phyloP scores from a whole-genome alignment of 2,329 filamentous ascomycete species.

The Fusarium marasasianum region DNA sequence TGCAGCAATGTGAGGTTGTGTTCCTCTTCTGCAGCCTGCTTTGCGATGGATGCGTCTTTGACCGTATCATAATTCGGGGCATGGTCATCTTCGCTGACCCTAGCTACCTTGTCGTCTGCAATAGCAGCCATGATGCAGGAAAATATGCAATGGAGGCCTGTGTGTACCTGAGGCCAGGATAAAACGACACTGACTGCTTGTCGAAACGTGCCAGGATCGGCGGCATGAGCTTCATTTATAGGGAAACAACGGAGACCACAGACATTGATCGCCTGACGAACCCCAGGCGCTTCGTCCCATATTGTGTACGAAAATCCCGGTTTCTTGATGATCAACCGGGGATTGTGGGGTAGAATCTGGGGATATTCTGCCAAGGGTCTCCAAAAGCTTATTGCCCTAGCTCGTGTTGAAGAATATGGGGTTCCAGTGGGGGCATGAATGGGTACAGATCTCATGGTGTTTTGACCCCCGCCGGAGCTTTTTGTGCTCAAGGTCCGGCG shows the following conservation, averaged over 20 bases:
- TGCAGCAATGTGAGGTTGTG: constrained; percentile 23
- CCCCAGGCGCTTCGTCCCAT: neutral
- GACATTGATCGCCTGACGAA: neutral
- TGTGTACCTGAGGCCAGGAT: neutral
- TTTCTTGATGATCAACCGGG: neutral
- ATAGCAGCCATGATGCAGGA: neutral
- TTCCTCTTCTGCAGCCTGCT: constrained; percentile 26
- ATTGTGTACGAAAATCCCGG: neutral
- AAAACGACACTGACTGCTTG: neutral
- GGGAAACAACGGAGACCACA: neutral
- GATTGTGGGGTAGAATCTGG: constrained; percentile 14
- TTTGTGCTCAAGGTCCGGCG: neutral
- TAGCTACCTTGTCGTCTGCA: constrained; percentile 26
- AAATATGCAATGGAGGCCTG: neutral
- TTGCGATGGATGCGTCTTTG: constrained; percentile 26
- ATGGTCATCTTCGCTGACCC: constrained; percentile 30
- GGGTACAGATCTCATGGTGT: neutral
- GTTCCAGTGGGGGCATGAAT: constrained; percentile 6
- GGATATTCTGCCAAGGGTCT: neutral
- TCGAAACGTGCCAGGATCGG: neutral
- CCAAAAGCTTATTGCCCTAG: neutral
- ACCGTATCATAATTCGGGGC: neutral
- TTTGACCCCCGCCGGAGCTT: constrained; percentile 5
- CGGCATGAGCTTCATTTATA: constrained; percentile 15
- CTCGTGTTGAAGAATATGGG: neutral